phyloP scores from a whole-genome alignment of 2,329 filamentous ascomycete genomes.

The Clonostachys solani region DNA sequence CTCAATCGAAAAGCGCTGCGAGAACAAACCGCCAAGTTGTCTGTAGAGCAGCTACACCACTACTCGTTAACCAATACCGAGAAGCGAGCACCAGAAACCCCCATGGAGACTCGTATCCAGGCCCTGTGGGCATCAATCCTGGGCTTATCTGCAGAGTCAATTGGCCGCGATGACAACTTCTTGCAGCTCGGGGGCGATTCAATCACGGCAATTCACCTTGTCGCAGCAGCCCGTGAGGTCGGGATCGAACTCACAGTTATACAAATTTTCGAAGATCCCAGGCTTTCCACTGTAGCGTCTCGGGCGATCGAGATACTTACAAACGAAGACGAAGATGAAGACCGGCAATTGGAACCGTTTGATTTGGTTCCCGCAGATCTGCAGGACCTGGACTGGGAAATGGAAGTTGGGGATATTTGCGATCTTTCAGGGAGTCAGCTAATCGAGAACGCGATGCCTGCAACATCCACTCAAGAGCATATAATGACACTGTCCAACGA shows the following conservation, averaged over 20 bases:
- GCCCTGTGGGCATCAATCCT: background rate
- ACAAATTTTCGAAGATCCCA: constrained; percentile 7
- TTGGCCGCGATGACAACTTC: constrained; percentile 4
- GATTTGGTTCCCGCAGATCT: constrained; percentile 36
- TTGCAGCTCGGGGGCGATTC: constrained; percentile 9
- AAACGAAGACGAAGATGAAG: background rate
- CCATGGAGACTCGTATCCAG: background rate
- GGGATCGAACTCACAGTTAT: constrained; percentile 6
- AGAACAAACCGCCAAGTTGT: constrained; percentile 1
- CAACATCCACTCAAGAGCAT: constrained; percentile 42
- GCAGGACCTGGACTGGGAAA: constrained; percentile 40
- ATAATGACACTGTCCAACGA: constrained; percentile 41
- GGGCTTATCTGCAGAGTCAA: background rate
- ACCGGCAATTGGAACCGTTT: background rate
- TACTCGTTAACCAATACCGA: constrained; percentile 15
- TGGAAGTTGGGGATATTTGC: background rate
- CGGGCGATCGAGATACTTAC: background rate
- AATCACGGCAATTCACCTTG: constrained; percentile 7
- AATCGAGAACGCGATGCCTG: constrained; percentile 43
- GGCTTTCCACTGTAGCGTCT: background rate
- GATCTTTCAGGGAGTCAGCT: background rate
- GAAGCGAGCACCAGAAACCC: constrained; percentile 1
- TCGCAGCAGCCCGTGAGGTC: background rate
- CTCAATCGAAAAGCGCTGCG: constrained; percentile 14
- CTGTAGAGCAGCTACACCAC: constrained; percentile 5